Conservation (phyloP, 768 basidiomycete genomes). For the Lactarius vividus region DNA sequence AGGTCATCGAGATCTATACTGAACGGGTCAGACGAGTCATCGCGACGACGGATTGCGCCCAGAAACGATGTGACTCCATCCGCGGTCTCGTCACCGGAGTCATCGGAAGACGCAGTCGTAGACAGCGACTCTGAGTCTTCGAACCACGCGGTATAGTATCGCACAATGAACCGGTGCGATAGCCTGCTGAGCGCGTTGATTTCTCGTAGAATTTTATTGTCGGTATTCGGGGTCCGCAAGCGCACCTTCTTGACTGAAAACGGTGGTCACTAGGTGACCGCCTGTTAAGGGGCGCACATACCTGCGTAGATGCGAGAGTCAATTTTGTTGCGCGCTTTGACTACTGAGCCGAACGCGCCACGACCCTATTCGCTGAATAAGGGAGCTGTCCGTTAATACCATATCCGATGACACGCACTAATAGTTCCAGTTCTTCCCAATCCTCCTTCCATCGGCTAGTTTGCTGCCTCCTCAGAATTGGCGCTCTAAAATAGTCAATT, state of each 20-base stretch:
- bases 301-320: slow-evolving; percentile 84
- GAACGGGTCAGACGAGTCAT: slow-evolving; percentile 47
- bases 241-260: slow-evolving; percentile 82
- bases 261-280: slow-evolving; percentile 4
- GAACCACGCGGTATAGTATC: slow-evolving; percentile 92
- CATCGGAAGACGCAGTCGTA: slow-evolving; percentile 47
- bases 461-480: slow-evolving; percentile 43
- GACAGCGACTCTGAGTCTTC: slow-evolving; percentile 60
- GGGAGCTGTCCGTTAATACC: not conserved
- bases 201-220: slow-evolving; percentile 86
- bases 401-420: slow-evolving; percentile 43
- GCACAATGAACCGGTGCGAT: slow-evolving; percentile 86
- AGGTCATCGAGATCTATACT: slow-evolving; percentile 64
- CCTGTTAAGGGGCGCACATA: slow-evolving; percentile 32
- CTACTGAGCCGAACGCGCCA: slow-evolving; percentile 91
- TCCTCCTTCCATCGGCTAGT: slow-evolving; percentile 88
- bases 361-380: slow-evolving; percentile 55
- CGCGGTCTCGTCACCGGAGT: slow-evolving; percentile 37
- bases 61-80: slow-evolving; percentile 60
- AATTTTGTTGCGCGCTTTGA: slow-evolving; percentile 88
- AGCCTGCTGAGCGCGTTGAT: slow-evolving; percentile 86
- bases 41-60: slow-evolving; percentile 34
- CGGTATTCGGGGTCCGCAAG: slow-evolving; percentile 71
- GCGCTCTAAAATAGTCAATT: slow-evolving; percentile 55
- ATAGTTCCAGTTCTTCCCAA: slow-evolving; percentile 87